A percentile compares a stretch with the other conserved stretches of the same genome.
Conservation (phyloP, 176 grass and related monocot genomes). For the Aegilops umbellulata region DNA sequence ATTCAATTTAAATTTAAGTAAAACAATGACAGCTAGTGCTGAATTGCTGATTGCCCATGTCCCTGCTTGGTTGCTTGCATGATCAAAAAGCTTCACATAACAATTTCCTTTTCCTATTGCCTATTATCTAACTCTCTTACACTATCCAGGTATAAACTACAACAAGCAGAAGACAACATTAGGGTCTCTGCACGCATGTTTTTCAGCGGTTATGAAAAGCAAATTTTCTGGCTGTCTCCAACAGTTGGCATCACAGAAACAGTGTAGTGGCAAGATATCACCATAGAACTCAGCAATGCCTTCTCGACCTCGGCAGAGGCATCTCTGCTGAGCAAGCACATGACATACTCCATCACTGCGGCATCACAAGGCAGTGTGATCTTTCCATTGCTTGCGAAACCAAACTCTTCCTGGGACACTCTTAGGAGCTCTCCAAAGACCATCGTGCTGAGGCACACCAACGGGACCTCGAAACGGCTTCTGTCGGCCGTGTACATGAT, state of each 20-base stretch:
- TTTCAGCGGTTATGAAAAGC: slow-evolving; percentile 15
- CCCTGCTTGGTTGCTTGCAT: neutral
- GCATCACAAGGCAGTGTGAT: slow-evolving; percentile 63
- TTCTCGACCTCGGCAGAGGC: slow-evolving; percentile 47
- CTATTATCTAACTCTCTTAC: neutral
- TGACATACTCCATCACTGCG: slow-evolving; percentile 44
- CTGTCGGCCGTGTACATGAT: slow-evolving; percentile 36
- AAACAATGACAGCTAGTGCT: neutral
- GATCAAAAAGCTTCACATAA: neutral
- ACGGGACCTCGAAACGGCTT: slow-evolving; percentile 52
- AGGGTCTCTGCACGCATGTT: neutral
- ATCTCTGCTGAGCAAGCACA: slow-evolving; percentile 38
- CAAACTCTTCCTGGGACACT: slow-evolving; percentile 57
- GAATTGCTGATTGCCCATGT: neutral
- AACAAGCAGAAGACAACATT: neutral
- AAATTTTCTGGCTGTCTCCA: slow-evolving; percentile 11
- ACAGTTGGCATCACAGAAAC: neutral
- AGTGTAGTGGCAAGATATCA: neutral
- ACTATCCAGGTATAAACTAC: neutral
- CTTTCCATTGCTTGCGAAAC: slow-evolving; percentile 22
- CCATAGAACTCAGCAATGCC: slow-evolving; percentile 43
- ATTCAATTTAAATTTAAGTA: neutral
- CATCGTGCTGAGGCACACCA: slow-evolving; percentile 33
- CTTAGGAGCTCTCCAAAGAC: slow-evolving; percentile 46
- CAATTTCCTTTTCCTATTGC: neutral